Evolutionary conservation across 1,284 basidiomycete genomes (phyloP), one percentile per base, ranked within the genome.

Genomic region (Tremellales sp.): DNA sequence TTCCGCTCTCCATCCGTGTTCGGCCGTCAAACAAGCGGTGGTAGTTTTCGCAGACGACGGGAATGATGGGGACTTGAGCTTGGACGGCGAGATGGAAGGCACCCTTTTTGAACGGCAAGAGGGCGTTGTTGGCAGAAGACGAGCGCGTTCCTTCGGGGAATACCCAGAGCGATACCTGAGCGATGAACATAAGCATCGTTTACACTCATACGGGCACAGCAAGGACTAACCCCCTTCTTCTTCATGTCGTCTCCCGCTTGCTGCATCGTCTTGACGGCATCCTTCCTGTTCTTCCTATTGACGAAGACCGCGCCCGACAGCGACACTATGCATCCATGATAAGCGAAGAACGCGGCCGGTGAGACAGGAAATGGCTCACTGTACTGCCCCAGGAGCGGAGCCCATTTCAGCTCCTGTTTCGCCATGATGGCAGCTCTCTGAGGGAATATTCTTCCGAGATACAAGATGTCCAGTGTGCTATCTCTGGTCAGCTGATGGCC

Each of bases 71-170:
- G 36, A 94, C 78, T 40, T 66, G 74, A 0, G 76, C 84, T 72
- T 95, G 85, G 13, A 97, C 78, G 12, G 95, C 94, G 29, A 97
- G 79, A 66, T 98, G 91, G 79, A 98, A 98, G 1, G 92, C 93
- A 32, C 95, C 95, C 74, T 97, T 99, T 77, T 99, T 99, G 76
- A 99, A 87, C 0, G 90, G 86, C 3, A 91, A 77, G 64, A 97
- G 72, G 27, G 79, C 77, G 7, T 84, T 79, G 36, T 78, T 75
- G 54, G 82, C 76, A n/a, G 78, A 77, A 47, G 79, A 79, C 21
- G 86, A 83, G 21, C 95, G 81, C 3, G 92, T 97, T 28, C 92
- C 91, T 73, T 95, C 92, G 1, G 91, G 88, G 73, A 89, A 95
- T 65, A 95, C 82, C 85, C 87, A 92, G 40, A 95, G 74, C 6